Evolutionary conservation across 2,329 filamentous ascomycete species (phyloP), one percentile per base, ranked within the genome.

Genomic region (Albophoma yamanashiensis): DNA sequence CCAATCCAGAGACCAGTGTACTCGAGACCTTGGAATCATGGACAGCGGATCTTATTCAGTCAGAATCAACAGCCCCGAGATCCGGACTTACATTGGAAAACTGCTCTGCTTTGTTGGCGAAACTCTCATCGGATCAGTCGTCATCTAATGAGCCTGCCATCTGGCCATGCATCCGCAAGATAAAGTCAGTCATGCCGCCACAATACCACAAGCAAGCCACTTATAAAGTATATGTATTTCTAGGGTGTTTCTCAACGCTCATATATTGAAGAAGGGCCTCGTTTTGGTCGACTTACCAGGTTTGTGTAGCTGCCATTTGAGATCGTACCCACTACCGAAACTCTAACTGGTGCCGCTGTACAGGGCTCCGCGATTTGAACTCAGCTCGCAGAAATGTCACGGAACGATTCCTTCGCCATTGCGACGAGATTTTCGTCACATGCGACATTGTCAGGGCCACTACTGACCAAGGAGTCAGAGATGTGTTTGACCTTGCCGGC

Each of bases 201-300:
- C 1, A 36, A 4, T 7, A 15, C n/a, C 6, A 7, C 27, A 22
- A 8, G n/a, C 3, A 8, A 9, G 2, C 14, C 2, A 45, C 22
- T 25, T n/a, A n/a, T 56, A 56, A 11, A 2, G 20, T 39, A 39
- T n/a, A n/a, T n/a, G n/a, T n/a, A n/a, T n/a, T 39, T 20, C 22
- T n/a, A 79, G 77, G 57, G 76, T 82, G 0, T 76, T 69, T 47
- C 62, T 75, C 14, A 75, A 76, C 17, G 73, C 79, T 0, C 67
- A 78, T 61, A 78, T 81, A 22, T 64, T 82, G 11, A 78, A 76
- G 60, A 77, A 74, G 58, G 79, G 79, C 0, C 69, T 81, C 1
- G 66, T 80, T 4, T 70, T 82, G 8, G 78, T 78, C 0, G 79
- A 82, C 60, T 72, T 82, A 22, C 78, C 79, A 34, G 78, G 77